A percentile compares a stretch with the other conserved stretches of the same genome.
These are phyloP conservation scores for Trametes cingulata DNA, from an alignment of 768 basidiomycete genomes.

Conservation along the genomic window DNA sequence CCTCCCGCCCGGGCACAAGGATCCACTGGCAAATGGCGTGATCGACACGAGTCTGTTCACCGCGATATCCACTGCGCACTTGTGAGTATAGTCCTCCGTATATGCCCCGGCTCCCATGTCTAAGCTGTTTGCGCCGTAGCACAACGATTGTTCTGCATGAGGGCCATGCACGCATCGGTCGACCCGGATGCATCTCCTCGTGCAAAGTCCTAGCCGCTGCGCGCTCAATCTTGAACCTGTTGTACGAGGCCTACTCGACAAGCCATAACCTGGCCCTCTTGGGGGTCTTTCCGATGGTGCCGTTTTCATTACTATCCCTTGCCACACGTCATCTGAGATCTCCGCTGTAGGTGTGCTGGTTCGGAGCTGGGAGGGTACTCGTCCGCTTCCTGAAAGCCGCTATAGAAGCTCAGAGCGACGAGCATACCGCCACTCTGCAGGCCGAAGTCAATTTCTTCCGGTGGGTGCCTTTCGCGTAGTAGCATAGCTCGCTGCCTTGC, in stretches of 20 bases:
- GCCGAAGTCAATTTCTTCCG: constrained; percentile 69
- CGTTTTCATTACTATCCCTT: constrained; percentile 19
- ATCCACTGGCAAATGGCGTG: constrained; percentile 51
- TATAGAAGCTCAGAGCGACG: constrained; percentile 53
- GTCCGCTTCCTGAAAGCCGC: constrained; percentile 67
- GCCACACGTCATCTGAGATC: background rate
- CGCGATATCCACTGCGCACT: constrained; percentile 25
- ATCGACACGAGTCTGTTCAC: constrained; percentile 62
- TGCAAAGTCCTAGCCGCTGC: constrained; percentile 68
- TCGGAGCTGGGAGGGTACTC: constrained; percentile 63
- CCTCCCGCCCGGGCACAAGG: constrained; percentile 55
- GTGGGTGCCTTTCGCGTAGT: constrained; percentile 38
- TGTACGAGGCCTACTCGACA: constrained; percentile 67
- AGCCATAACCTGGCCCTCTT: constrained; percentile 71
- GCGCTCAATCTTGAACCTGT: constrained; percentile 63
- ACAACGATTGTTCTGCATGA: constrained; percentile 74
- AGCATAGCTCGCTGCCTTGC: background rate
- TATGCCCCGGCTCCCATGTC: background rate
- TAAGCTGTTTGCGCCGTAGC: constrained; percentile 44
- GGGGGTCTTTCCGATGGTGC: constrained; percentile 69
- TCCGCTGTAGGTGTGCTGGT: constrained; percentile 47
- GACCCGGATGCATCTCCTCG: constrained; percentile 64
- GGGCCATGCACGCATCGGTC: constrained; percentile 65
- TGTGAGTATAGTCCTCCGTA: constrained; percentile 14
- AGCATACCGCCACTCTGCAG: constrained; percentile 59